These are phyloP conservation scores for Candida corydali DNA, from an alignment of 805 yeast genomes.

Conservation along the genomic window DNA sequence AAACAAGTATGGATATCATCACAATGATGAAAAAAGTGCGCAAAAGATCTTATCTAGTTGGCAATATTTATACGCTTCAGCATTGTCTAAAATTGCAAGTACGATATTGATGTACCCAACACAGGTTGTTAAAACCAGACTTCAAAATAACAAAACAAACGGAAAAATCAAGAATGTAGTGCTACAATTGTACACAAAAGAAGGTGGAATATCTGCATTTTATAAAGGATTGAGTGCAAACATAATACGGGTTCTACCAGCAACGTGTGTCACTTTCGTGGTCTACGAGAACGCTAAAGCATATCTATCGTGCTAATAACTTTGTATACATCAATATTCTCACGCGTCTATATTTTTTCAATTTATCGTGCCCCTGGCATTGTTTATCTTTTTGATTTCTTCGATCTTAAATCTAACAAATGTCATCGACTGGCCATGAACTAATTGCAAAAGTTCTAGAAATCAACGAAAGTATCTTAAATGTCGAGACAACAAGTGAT, in stretches of 20 bases:
- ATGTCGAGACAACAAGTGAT: too few species aligned
- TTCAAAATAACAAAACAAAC: slow-evolving; percentile 46
- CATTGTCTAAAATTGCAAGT: slow-evolving; percentile 63
- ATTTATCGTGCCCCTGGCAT: too few species aligned
- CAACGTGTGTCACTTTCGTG: slow-evolving; percentile 85
- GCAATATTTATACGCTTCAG: slow-evolving; percentile 65
- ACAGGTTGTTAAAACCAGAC: slow-evolving; percentile 73
- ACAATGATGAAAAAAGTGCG: slow-evolving; percentile 13
- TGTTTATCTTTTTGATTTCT: too few species aligned
- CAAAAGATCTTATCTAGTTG: slow-evolving; percentile 46
- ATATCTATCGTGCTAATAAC: background rate
- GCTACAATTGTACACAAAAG: slow-evolving; percentile 36
- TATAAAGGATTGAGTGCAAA: slow-evolving; percentile 84
- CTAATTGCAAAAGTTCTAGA: too few species aligned
- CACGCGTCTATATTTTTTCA: too few species aligned
- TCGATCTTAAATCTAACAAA: too few species aligned
- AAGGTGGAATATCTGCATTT: slow-evolving; percentile 60
- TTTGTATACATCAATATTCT: too few species aligned
- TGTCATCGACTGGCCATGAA: too few species aligned
- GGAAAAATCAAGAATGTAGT: slow-evolving; percentile 27
- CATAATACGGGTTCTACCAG: slow-evolving; percentile 79
- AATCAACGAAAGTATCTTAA: too few species aligned
- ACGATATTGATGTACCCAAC: slow-evolving; percentile 73
- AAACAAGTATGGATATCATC: slow-evolving; percentile 2
- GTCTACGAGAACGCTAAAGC: slow-evolving; percentile 64